These are phyloP conservation scores for Monilinia aucupariae DNA, from an alignment of 2,329 filamentous ascomycete genomes.

Conservation along the genomic window DNA sequence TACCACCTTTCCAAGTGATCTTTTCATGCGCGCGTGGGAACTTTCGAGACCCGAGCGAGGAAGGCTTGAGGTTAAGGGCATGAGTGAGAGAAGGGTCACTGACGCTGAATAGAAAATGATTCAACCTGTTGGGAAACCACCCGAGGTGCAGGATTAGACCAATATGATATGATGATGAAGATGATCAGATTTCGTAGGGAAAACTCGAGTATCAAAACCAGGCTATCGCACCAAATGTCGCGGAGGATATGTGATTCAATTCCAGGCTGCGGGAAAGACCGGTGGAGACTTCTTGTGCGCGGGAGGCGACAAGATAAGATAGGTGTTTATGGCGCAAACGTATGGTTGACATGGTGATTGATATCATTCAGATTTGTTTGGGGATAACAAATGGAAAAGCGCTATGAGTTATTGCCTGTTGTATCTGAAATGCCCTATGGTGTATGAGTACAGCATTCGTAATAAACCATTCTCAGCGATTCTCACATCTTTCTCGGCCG, in stretches of 20 bases:
- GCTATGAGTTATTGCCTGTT: background rate
- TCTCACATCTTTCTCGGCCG: background rate
- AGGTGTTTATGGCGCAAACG: slow-evolving; percentile 4
- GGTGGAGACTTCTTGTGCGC: background rate
- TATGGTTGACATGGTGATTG: background rate
- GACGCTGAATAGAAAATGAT: slow-evolving; percentile 55
- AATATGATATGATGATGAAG: background rate
- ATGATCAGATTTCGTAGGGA: no score
- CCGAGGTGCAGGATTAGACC: slow-evolving; percentile 48
- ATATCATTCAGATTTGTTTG: background rate
- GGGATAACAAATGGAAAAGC: background rate
- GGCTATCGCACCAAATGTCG: background rate
- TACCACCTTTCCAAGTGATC: background rate
- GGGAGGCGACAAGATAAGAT: background rate
- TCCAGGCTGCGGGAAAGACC: background rate
- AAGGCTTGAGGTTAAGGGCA: background rate
- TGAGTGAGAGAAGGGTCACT: slow-evolving; percentile 14
- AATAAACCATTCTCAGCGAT: background rate
- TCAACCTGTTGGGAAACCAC: slow-evolving; percentile 59
- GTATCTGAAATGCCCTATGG: background rate
- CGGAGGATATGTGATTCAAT: background rate
- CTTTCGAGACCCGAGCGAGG: no score
- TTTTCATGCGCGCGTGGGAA: no score
- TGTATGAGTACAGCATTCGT: background rate
- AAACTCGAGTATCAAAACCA: background rate